Evolutionary conservation across 768 basidiomycete species (phyloP).

Genomic region (Termitomyces sp.): DNA sequence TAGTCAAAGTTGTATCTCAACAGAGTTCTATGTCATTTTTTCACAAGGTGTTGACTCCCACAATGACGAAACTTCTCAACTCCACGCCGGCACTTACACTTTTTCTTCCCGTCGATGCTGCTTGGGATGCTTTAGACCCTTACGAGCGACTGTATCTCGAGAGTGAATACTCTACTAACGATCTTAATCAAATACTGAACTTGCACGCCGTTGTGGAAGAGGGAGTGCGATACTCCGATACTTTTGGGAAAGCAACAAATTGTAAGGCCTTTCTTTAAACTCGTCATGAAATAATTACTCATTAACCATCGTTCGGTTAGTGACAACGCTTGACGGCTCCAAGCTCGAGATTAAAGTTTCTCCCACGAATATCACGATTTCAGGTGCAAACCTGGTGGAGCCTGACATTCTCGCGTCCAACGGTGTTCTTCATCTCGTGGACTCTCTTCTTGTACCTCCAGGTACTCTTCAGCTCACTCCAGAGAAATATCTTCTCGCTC

Average conservation of each 20-base stretch:
- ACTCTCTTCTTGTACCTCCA: constrained; percentile 74
- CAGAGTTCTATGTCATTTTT: constrained; percentile 71
- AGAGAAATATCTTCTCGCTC: constrained; percentile 90
- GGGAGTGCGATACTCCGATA: constrained; percentile 64
- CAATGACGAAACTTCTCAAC: constrained; percentile 55
- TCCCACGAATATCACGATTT: constrained; percentile 50
- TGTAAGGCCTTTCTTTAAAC: constrained; percentile 35
- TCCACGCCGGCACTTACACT: constrained; percentile 73
- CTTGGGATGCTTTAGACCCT: constrained; percentile 74
- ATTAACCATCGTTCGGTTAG: constrained; percentile 32
- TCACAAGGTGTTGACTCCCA: constrained; percentile 61
- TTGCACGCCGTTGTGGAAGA: constrained; percentile 67
- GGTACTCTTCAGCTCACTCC: constrained; percentile 79
- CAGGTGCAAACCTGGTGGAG: constrained; percentile 57
- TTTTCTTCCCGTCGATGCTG: constrained; percentile 83
- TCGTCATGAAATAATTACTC: neutral
- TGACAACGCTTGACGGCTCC: constrained; percentile 67
- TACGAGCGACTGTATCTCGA: constrained; percentile 87
- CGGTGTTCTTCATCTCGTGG: constrained; percentile 90
- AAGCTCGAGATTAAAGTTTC: constrained; percentile 57
- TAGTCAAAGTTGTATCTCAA: constrained; percentile 59
- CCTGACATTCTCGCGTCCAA: constrained; percentile 92
- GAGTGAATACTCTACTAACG: constrained; percentile 80
- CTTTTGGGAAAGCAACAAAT: constrained; percentile 47
- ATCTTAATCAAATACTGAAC: constrained; percentile 72